Conservation (phyloP, 768 basidiomycete genomes). For the Lactarius sanguifluus region DNA sequence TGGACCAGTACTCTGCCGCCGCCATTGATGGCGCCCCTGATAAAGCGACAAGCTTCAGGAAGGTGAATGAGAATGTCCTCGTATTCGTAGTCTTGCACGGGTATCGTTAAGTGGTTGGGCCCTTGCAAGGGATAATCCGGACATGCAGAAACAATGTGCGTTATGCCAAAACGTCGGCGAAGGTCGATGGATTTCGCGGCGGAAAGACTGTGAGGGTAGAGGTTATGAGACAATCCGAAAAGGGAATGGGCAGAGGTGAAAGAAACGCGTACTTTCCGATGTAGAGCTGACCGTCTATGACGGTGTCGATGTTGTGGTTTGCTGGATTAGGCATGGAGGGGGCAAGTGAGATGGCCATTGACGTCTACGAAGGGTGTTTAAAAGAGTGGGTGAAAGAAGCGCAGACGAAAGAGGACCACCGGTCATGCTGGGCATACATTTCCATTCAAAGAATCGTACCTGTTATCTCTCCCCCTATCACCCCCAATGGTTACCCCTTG, state of each 20-base stretch:
- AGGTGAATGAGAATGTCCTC: constrained; percentile 66
- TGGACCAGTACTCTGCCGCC: constrained; percentile 67
- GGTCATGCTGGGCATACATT: not conserved
- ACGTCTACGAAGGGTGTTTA: not conserved
- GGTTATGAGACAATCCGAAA: not conserved
- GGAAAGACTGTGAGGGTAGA: constrained; percentile 20
- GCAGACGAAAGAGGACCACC: not conserved
- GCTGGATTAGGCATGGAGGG: constrained; percentile 23
- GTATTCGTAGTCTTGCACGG: constrained; percentile 51
- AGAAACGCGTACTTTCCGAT: constrained; percentile 28
- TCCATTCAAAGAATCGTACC: not conserved
- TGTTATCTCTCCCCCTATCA: constrained; percentile 19
- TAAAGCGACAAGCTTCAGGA: constrained; percentile 58
- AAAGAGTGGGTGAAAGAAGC: constrained; percentile 3
- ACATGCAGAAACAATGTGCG: constrained; percentile 79
- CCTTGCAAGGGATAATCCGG: constrained; percentile 58
- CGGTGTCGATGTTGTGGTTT: constrained; percentile 23
- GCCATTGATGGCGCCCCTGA: constrained; percentile 51
- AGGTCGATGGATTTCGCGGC: constrained; percentile 24
- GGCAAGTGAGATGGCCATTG: not conserved
- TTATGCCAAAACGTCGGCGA: constrained; percentile 63
- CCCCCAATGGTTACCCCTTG: not conserved
- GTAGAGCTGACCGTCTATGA: constrained; percentile 28
- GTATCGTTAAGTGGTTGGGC: constrained; percentile 66
- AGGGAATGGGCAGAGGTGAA: not conserved